Base-by-base conservation (phyloP, 768 basidiomycete genomes). In the Lentinula boryana region DNA sequence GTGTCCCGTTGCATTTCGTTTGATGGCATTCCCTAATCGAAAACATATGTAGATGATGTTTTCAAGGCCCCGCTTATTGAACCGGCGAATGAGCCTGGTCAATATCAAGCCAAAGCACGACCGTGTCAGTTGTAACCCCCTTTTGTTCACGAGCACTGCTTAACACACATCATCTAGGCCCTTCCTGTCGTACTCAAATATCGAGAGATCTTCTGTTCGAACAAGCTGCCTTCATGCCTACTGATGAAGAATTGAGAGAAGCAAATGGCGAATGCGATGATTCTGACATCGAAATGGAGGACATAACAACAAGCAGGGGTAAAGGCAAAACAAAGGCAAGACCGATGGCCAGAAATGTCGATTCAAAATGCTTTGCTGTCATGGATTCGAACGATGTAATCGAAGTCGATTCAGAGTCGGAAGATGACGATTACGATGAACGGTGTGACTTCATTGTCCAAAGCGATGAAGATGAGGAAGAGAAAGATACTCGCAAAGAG, bases 141-240 rank as follows among this genome's bases (percentile, higher is more conserved):
- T 35, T 56, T 32, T 62, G 4, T 62, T 57, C 16, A 35, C 10
- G 18, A 44, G n/a, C 49, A 6, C 5, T 12, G 13, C 48, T 59
- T 21, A 58, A 44, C 36, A 16, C 7, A 56, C 44, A 23, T 15
- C 31, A n/a, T 59, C 5, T 66, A 78, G 85, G 86, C 64, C 87
- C 87, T n/a, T 69, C 79, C 48, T 92, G 89, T 66, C 84, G 88
- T 38, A 64, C 70, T 1, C 68, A 79, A 1, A 76, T 91, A 46
- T 75, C 70, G 35, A 67, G 68, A 9, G 71, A 78, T 12, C 78
- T 74, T 58, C 52, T 88, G 1, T 92, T 88, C 72, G 64, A 72
- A 4, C 81, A 82, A 7, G 67, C 67, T 1, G 86, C 84, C 0
- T 91, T 92, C 68, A 81, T 87, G 63, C 84, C 87, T 4, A 75